Evolutionary conservation across 2,329 filamentous ascomycete genomes (phyloP).

Genomic region (Metarhizium brunneum): DNA sequence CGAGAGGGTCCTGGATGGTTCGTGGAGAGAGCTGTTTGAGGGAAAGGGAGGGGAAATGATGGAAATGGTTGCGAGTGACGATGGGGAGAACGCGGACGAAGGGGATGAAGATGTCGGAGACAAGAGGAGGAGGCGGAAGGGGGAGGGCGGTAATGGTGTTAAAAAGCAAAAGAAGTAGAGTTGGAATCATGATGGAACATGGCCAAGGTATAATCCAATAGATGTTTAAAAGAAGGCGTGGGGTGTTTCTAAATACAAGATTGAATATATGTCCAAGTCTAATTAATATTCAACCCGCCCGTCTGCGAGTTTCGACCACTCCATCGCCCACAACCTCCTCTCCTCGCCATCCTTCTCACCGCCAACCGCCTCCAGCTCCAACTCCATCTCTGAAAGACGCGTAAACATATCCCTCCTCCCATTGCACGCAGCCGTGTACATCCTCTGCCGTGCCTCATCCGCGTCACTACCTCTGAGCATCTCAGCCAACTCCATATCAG

Average conservation of each 20-base stretch:
- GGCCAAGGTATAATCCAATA: background rate
- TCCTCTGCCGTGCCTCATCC: conserved; percentile 14
- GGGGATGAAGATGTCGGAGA: conserved; percentile 7
- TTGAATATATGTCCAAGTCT: background rate
- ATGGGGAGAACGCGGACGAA: conserved; percentile 23
- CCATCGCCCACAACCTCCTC: conserved; percentile 20
- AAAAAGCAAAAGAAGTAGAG: conserved; percentile 18
- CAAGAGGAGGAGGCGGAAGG: conserved; percentile 16
- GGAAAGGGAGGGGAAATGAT: conserved; percentile 28
- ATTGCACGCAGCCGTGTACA: conserved; percentile 17
- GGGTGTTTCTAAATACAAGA: background rate
- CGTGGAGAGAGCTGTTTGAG: conserved; percentile 38
- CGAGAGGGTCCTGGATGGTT: conserved; percentile 51
- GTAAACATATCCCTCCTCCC: conserved; percentile 17
- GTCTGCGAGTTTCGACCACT: conserved; percentile 24
- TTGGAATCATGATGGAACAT: background rate
- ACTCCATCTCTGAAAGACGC: conserved; percentile 19
- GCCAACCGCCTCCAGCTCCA: conserved; percentile 14
- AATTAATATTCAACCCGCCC: conserved; percentile 13
- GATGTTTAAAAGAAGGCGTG: background rate
- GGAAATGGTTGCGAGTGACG: conserved; percentile 23
- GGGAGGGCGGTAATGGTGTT: conserved; percentile 3
- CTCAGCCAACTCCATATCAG: conserved; percentile 17
- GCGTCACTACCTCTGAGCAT: conserved; percentile 13
- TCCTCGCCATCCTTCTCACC: conserved; percentile 10